Evolutionary conservation across 768 basidiomycete species (phyloP).

Genomic region (Trametes maxima): DNA sequence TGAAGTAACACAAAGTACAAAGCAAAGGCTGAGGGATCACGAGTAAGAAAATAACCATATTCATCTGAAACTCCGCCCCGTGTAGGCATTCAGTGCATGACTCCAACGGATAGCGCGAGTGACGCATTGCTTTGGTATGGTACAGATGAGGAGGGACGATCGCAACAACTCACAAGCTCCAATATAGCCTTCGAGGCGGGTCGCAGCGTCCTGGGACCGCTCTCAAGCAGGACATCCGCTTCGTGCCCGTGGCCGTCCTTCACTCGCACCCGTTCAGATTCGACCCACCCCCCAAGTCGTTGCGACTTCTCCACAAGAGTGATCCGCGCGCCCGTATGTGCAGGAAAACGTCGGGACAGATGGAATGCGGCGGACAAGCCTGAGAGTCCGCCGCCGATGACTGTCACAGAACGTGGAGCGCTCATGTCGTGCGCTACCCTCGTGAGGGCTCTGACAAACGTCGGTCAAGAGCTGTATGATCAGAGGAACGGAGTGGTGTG

Average conservation of each 20-base stretch:
- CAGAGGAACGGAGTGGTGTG: no score
- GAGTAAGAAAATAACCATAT: no score
- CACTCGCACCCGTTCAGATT: conserved; percentile 55
- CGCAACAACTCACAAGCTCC: conserved; percentile 66
- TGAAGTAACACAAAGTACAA: background rate
- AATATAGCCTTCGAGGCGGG: conserved; percentile 75
- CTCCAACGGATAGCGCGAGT: background rate
- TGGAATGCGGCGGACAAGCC: conserved; percentile 84
- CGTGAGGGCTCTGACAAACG: background rate
- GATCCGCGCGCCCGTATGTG: conserved; percentile 52
- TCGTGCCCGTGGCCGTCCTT: conserved; percentile 26
- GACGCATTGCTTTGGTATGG: background rate
- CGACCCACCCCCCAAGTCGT: conserved; percentile 87
- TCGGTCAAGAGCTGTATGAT: background rate
- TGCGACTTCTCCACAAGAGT: conserved; percentile 67
- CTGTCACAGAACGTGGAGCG: conserved; percentile 41
- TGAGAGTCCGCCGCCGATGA: conserved; percentile 81
- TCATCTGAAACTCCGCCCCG: no score
- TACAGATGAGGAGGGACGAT: background rate
- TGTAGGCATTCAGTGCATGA: no score
- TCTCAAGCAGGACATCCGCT: conserved; percentile 66
- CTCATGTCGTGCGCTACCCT: conserved; percentile 29
- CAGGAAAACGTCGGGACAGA: conserved; percentile 66
- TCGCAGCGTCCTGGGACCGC: conserved; percentile 84
- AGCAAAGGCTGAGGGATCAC: no score